Conservation (phyloP, 176 grass and related monocot genomes). For the Hordeum vulgare region MorexV3_pseudomolecules_assembly NC_058523.1:486446095-486446594, state of each 20-base stretch:
- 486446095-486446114: constrained; percentile 50
- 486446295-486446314: neutral
- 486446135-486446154: constrained; percentile 43
- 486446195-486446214: constrained; percentile 74
- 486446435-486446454: constrained; percentile 11
- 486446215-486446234: constrained; percentile 17
- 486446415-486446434: constrained; percentile 26
- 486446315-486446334: neutral
- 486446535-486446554: neutral
- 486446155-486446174: constrained; percentile 86
- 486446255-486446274: neutral
- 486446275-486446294: neutral
- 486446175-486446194: constrained; percentile 92
- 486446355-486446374: neutral
- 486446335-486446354: neutral
- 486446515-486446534: neutral
- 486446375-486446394: constrained; percentile 3
- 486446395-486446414: too few relatives aligned
- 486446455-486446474: constrained; percentile 12
- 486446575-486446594: neutral
- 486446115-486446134: constrained; percentile 65
- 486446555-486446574: neutral
- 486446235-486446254: constrained; percentile 14
- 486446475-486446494: constrained; percentile 34
- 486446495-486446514: neutral